Conservation (phyloP, 2,329 filamentous ascomycete species). For the Xylariaceae sp. region DNA sequence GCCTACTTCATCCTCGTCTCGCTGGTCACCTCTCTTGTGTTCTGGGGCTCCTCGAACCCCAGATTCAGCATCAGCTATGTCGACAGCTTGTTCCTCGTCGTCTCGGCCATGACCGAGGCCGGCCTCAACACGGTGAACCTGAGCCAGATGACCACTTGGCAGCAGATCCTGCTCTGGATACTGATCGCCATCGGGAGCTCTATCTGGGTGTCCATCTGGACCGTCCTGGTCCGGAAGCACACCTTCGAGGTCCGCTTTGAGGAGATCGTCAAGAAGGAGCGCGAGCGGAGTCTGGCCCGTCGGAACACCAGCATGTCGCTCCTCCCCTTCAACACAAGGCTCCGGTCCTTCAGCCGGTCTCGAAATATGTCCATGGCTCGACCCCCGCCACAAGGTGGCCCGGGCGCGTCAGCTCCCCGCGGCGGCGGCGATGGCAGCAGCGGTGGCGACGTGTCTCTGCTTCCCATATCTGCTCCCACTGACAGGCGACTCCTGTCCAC, state of each 20-base stretch:
- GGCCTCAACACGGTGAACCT: constrained; percentile 56
- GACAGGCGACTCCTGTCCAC: constrained; percentile 12
- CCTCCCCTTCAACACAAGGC: constrained; percentile 18
- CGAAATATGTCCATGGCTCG: constrained; percentile 6
- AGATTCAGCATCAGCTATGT: constrained; percentile 47
- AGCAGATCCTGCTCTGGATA: constrained; percentile 56
- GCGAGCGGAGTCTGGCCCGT: constrained; percentile 23
- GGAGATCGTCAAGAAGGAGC: constrained; percentile 39
- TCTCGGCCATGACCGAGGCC: constrained; percentile 59
- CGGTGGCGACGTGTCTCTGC: background rate
- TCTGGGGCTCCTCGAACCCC: constrained; percentile 49
- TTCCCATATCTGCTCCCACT: constrained; percentile 16
- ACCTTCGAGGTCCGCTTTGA: constrained; percentile 56
- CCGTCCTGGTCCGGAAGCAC: constrained; percentile 51
- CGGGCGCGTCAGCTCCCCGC: background rate
- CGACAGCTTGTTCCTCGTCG: constrained; percentile 56
- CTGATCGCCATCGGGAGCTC: constrained; percentile 57
- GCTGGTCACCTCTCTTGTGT: constrained; percentile 49
- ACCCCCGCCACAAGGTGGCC: background rate
- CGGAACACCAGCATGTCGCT: constrained; percentile 19
- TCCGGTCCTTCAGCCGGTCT: constrained; percentile 14
- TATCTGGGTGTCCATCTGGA: constrained; percentile 57
- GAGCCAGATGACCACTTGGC: constrained; percentile 55
- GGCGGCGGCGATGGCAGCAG: too few relatives aligned
- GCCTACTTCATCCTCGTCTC: constrained; percentile 53